Base-by-base conservation (phyloP, 768 basidiomycete genomes). In the Termitomyces eurrhizus region DNA sequence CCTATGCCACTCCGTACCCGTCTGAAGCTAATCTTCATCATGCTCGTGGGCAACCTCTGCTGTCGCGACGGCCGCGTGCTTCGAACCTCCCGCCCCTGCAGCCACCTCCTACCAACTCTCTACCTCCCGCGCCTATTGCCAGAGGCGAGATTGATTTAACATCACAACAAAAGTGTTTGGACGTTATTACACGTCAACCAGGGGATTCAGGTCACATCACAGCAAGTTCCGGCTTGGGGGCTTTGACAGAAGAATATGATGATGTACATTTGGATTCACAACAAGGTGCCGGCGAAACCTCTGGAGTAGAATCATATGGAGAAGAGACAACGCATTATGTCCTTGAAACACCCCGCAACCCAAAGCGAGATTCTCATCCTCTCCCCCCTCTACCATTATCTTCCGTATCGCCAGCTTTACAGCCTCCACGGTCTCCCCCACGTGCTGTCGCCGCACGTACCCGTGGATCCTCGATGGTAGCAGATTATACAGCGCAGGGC, bases 351-450 rank as follows among this genome's bases (percentile, higher is more conserved):
- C 76, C 78, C 35, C 81, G 75, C 39, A 74, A 72, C 39, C 57
- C 67, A 36, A 81, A 77, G 64, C 75, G 75, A 65, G 84, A 86
- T 45, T 84, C 83, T 9, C 89, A 83, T 59, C 90, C 87, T 21
- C 75, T 90, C 13, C 89, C 88, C 18, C 87, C 87, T 48, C 70
- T 89, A 52, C 88, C 87, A 44, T 79, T 83, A 5, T 82, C 80
- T 51, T 65, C 69, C 11, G 60, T 66, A 49, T 64, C 68, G 14
- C 68, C 68, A 26, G 73, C 62, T 13, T 32, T 46, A 39, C 62
- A 57, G 49, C 63, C 62, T 6, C 80, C 82, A 12, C 74, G 79
- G 29, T 85, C 86, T 41, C 86, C 88, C 41, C 74, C 78, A 11
- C 78, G 75, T 62, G 70, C 75, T 57, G 68, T 74, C 51, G 67